These are phyloP conservation scores for Phytophthora tubulina DNA, from an alignment of 352 stramenopile species.

Conservation along the genomic window DNA sequence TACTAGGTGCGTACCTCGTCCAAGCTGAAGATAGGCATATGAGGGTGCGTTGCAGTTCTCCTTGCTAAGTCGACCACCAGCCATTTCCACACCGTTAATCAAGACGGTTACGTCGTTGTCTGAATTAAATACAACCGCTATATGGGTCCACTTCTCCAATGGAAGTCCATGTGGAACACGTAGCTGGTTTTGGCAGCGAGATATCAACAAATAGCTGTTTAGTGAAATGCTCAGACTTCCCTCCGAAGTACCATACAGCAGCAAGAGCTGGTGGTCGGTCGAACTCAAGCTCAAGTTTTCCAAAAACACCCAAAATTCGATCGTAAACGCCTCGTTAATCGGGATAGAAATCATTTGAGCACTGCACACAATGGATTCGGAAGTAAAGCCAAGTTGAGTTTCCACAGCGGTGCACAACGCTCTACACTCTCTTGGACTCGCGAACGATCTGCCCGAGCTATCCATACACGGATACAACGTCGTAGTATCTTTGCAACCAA, in stretches of 20 bases:
- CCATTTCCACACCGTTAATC: slow-evolving; percentile 41
- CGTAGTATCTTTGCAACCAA: slow-evolving; percentile 42
- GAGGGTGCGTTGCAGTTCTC: slow-evolving; percentile 34
- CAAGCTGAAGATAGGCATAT: slow-evolving; percentile 52
- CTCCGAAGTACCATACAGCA: slow-evolving; percentile 45
- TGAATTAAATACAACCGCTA: slow-evolving; percentile 43
- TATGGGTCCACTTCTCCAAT: slow-evolving; percentile 45
- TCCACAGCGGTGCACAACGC: slow-evolving; percentile 36
- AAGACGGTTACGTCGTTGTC: slow-evolving; percentile 35
- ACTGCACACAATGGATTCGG: slow-evolving; percentile 40
- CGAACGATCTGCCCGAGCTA: slow-evolving; percentile 1
- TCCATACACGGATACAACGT: slow-evolving; percentile 40
- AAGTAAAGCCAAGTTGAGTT: slow-evolving; percentile 50
- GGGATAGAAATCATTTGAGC: slow-evolving; percentile 35
- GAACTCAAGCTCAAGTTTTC: slow-evolving; percentile 17
- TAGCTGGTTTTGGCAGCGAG: slow-evolving; percentile 41
- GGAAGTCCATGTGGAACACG: slow-evolving; percentile 45
- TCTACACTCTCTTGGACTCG: slow-evolving; percentile 37
- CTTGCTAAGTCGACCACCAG: slow-evolving; percentile 25
- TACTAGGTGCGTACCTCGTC: slow-evolving; percentile 40
- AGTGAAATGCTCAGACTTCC: slow-evolving; percentile 25
- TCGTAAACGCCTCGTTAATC: slow-evolving; percentile 28
- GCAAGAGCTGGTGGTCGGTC: slow-evolving; percentile 36
- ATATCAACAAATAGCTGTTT: slow-evolving; percentile 41
- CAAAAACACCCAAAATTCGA: slow-evolving; percentile 59